These are phyloP conservation scores for Aureobasidium lini DNA, from an alignment of 2,329 filamentous ascomycete genomes.

Conservation along the genomic window DNA sequence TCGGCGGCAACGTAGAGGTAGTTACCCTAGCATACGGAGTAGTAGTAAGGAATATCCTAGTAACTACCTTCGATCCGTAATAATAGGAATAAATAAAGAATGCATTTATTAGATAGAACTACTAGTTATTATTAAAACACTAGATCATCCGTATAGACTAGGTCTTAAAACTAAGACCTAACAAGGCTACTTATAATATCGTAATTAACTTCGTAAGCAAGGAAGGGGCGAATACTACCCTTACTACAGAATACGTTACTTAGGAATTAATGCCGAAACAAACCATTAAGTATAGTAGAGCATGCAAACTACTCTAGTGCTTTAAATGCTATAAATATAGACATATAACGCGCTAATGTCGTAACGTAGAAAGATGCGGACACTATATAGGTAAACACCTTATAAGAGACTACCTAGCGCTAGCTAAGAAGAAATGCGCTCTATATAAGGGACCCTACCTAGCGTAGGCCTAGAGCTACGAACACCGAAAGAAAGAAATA, in stretches of 20 bases:
- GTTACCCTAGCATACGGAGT: background rate
- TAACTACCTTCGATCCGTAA: background rate
- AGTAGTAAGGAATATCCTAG: background rate
- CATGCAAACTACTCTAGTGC: background rate
- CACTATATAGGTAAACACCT: background rate
- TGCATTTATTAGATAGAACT: no score
- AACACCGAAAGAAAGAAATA: background rate
- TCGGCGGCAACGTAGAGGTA: background rate
- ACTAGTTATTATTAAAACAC: no score
- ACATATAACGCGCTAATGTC: background rate
- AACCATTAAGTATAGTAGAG: background rate
- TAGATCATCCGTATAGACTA: no score
- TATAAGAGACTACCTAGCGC: background rate
- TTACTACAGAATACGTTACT: background rate
- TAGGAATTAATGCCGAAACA: background rate
- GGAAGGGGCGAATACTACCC: background rate
- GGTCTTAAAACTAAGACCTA: no score
- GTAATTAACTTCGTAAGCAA: background rate
- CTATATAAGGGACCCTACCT: background rate
- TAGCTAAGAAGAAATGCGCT: background rate
- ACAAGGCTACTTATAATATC: background rate
- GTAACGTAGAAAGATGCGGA: background rate
- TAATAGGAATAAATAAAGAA: no score
- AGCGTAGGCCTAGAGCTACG: background rate
- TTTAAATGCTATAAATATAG: conserved; percentile 1